These are phyloP conservation scores for Curvularia spicifera DNA, from an alignment of 2,329 filamentous ascomycete species.

Conservation along the genomic window DNA sequence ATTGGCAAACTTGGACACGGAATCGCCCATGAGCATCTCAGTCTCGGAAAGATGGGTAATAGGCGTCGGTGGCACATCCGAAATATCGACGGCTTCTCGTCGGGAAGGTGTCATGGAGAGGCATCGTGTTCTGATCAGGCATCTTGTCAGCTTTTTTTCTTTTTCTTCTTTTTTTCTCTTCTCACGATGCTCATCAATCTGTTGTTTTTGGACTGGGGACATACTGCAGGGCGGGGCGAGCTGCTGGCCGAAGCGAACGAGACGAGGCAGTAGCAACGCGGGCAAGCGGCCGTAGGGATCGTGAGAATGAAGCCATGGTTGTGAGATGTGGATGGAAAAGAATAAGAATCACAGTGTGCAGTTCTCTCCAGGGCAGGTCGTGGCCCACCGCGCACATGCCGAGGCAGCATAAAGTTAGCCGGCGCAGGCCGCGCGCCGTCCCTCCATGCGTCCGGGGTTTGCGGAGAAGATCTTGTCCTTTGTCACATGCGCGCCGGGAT, in stretches of 20 bases:
- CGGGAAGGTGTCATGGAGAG: slow-evolving; percentile 52
- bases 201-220: slow-evolving; percentile 2
- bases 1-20: slow-evolving; percentile 87
- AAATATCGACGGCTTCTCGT: slow-evolving; percentile 59
- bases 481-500: slow-evolving; percentile 13
- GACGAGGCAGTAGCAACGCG: slow-evolving; percentile 39
- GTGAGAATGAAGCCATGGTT: slow-evolving; percentile 43
- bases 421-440: slow-evolving; percentile 13
- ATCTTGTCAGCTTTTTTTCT: background rate
- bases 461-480: slow-evolving; percentile 9
- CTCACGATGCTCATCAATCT: slow-evolving; percentile 6
- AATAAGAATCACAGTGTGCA: background rate
- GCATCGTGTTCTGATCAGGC: slow-evolving; percentile 43
- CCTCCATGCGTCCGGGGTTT: slow-evolving; percentile 8
- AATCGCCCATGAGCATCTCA: slow-evolving; percentile 86
- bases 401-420: slow-evolving; percentile 19
- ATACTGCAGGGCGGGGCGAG: slow-evolving; percentile 43
- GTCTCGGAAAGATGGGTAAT: slow-evolving; percentile 92
- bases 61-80: slow-evolving; percentile 83
- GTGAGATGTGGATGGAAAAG: background rate
- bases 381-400: slow-evolving; percentile 11
- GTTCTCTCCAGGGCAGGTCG: background rate
- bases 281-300: slow-evolving; percentile 39
- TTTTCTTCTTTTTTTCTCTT: background rate
- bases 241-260: slow-evolving; percentile 36